A percentile compares a stretch with the other conserved stretches of the same genome.
Evolutionary conservation across 2,329 filamentous ascomycete species (phyloP).

Genomic region (Colletotrichum sp.): DNA sequence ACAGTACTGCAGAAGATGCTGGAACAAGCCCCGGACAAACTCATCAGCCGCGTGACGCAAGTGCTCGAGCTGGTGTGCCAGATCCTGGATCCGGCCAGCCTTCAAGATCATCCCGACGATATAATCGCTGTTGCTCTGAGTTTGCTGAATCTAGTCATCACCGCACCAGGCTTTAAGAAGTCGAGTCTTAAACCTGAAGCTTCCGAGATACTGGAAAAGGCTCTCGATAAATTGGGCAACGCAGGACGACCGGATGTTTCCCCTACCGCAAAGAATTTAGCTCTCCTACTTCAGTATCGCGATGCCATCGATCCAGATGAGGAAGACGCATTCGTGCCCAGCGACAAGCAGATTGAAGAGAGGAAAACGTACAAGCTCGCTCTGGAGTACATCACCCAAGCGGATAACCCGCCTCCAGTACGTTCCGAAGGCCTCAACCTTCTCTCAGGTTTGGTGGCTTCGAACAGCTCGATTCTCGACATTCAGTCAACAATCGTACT

Average conservation of each 20-base stretch:
- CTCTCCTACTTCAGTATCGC: conserved; percentile 60
- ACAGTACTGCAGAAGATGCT: conserved; percentile 71
- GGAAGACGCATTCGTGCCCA: conserved; percentile 41
- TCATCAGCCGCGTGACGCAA: conserved; percentile 68
- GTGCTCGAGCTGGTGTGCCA: conserved; percentile 68
- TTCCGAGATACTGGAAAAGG: conserved; percentile 51
- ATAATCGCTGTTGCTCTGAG: conserved; percentile 61
- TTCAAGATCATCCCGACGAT: conserved; percentile 49
- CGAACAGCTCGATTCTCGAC: conserved; percentile 65
- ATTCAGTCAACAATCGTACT: conserved; percentile 69
- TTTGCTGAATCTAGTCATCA: conserved; percentile 65
- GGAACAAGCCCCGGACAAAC: conserved; percentile 64
- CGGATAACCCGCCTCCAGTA: conserved; percentile 70
- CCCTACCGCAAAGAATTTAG: conserved; percentile 61
- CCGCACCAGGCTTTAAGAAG: conserved; percentile 60
- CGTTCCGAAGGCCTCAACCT: conserved; percentile 69
- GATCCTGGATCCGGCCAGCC: conserved; percentile 56
- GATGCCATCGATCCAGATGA: conserved; percentile 55
- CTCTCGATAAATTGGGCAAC: conserved; percentile 49
- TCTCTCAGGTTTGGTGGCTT: conserved; percentile 60
- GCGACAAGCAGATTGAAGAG: conserved; percentile 60
- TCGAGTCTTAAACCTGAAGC: conserved; percentile 46
- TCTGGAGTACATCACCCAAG: conserved; percentile 65
- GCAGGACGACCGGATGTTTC: conserved; percentile 47
- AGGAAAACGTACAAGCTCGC: conserved; percentile 67